Evolutionary conservation across 306 rosid species (phyloP).

Genomic region (Casuarina glauca): DNA sequence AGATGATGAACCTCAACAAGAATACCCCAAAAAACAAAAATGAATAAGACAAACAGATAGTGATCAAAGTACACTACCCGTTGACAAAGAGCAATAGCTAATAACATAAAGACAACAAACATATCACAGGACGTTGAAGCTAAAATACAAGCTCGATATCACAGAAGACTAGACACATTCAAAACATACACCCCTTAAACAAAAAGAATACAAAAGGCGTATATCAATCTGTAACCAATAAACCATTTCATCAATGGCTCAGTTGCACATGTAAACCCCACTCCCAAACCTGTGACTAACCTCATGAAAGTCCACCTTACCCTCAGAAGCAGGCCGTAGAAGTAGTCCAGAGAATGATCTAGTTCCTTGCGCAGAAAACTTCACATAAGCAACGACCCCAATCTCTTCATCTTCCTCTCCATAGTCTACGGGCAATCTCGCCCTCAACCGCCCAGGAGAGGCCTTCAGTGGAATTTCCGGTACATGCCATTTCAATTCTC

Average conservation of each 20-base stretch:
- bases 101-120: conserved; percentile 27
- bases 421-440: conserved; percentile 80
- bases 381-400: conserved; percentile 72
- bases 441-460: conserved; percentile 79
- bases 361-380: conserved; percentile 63
- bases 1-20: neutral
- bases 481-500: conserved; percentile 80
- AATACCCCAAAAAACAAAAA: conserved; percentile 2
- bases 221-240: conserved; percentile 30
- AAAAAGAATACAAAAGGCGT: conserved; percentile 27
- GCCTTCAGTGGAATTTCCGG: conserved; percentile 76
- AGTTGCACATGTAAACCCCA: conserved; percentile 79
- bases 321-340: conserved; percentile 79
- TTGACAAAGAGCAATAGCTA: conserved; percentile 33
- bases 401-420: conserved; percentile 70
- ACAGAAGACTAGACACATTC: conserved; percentile 54
- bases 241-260: conserved; percentile 41
- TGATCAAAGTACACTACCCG: conserved; percentile 14
- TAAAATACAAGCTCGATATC: conserved; percentile 50
- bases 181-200: conserved; percentile 39
- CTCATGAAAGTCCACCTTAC: conserved; percentile 84
- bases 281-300: conserved; percentile 76
- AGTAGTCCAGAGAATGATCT: conserved; percentile 76
- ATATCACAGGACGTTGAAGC: conserved; percentile 34
- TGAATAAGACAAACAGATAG: conserved; percentile 20